A percentile compares a stretch with the other conserved stretches of the same genome.
These are phyloP conservation scores for Monosporascus sp. DNA, from an alignment of 2,329 filamentous ascomycete genomes.

Conservation along the genomic window DNA sequence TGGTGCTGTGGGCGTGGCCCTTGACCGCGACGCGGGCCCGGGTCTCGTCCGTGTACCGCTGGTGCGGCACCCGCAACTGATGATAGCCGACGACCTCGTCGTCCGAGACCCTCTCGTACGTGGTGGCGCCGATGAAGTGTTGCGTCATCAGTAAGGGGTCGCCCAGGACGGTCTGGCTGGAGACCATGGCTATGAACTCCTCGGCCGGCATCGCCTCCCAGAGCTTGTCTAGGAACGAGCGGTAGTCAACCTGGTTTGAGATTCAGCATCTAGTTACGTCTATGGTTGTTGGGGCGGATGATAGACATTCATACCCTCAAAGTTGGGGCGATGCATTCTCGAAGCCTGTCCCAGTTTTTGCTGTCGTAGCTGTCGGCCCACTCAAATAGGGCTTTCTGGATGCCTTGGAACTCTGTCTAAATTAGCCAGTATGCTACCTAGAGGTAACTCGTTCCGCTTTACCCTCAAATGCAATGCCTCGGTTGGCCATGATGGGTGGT, in stretches of 20 bases:
- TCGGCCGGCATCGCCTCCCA: slow-evolving; percentile 53
- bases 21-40: slow-evolving; percentile 46
- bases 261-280: slow-evolving; percentile 1
- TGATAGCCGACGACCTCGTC: slow-evolving; percentile 56
- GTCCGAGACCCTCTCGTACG: slow-evolving; percentile 53
- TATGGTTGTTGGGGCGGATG: not conserved
- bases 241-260: slow-evolving; percentile 59
- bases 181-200: slow-evolving; percentile 58
- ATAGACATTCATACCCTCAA: slow-evolving; percentile 33
- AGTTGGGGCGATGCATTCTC: slow-evolving; percentile 58
- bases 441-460: not conserved
- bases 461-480: slow-evolving; percentile 8
- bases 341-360: slow-evolving; percentile 57
- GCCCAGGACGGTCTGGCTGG: slow-evolving; percentile 51
- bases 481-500: slow-evolving; percentile 5
- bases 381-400: slow-evolving; percentile 36
- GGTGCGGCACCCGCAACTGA: slow-evolving; percentile 58
- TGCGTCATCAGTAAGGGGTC: slow-evolving; percentile 59
- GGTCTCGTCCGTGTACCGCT: slow-evolving; percentile 51
- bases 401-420: slow-evolving; percentile 25
- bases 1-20: slow-evolving; percentile 55
- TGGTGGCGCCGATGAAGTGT: slow-evolving; percentile 56
- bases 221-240: slow-evolving; percentile 42
- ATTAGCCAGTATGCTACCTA: not conserved
- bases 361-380: slow-evolving; percentile 62